phyloP scores from a whole-genome alignment of 495 filamentous ascomycete species.

The Neurospora africana region DNA sequence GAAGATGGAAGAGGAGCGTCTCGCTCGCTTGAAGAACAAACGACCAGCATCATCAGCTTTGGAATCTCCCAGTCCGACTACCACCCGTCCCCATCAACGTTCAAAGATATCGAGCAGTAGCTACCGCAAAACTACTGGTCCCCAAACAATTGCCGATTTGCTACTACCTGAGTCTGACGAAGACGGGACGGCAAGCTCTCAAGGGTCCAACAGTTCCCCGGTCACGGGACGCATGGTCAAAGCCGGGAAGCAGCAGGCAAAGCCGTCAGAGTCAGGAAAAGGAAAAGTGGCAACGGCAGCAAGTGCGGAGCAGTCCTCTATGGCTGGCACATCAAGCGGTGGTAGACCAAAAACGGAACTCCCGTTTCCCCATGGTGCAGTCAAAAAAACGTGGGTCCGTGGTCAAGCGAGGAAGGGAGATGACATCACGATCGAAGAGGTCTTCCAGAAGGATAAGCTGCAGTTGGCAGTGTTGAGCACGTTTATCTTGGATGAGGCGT shows the following conservation, averaged over 20 bases:
- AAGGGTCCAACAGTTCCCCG: not conserved
- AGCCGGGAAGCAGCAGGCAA: not conserved
- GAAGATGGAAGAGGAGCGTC: conserved; percentile 77
- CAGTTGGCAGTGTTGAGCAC: conserved; percentile 73
- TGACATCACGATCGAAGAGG: conserved; percentile 86
- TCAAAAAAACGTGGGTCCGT: conserved; percentile 73
- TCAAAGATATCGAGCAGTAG: conserved; percentile 8
- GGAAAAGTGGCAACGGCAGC: not conserved
- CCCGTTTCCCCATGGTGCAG: conserved; percentile 57
- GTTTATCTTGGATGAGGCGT: conserved; percentile 67
- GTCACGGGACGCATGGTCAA: not conserved
- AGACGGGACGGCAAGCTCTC: not conserved
- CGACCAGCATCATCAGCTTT: conserved; percentile 36
- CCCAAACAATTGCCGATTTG: not conserved
- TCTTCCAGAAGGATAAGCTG: conserved; percentile 61
- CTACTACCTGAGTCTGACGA: not conserved
- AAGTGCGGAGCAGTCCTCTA: not conserved
- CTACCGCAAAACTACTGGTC: not conserved
- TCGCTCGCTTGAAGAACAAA: conserved; percentile 45
- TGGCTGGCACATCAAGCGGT: not conserved
- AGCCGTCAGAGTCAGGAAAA: not conserved
- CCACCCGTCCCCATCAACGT: conserved; percentile 15
- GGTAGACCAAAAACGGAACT: conserved; percentile 12
- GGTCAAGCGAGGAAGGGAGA: conserved; percentile 45
- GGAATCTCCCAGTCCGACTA: not conserved